These are phyloP conservation scores for Ustilaginoidea virens DNA, from an alignment of 2,329 filamentous ascomycete species.

Conservation along the genomic window DNA sequence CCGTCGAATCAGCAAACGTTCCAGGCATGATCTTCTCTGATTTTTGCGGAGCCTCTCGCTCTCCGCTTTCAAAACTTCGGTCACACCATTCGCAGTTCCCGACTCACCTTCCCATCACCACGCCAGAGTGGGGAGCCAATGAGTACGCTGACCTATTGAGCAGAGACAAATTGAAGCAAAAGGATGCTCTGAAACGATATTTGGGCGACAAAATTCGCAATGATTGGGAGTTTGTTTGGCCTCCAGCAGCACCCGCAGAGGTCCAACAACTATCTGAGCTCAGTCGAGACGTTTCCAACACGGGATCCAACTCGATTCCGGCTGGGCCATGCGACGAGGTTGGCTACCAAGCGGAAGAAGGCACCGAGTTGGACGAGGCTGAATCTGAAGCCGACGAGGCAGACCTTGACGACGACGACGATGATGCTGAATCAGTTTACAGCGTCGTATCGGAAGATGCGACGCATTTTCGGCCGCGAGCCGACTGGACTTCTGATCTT, in stretches of 20 bases:
- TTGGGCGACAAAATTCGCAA: slow-evolving; percentile 37
- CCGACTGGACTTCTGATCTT: slow-evolving; percentile 42
- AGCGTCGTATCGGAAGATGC: slow-evolving; percentile 41
- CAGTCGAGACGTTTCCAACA: too few relatives aligned
- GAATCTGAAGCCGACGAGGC: slow-evolving; percentile 7
- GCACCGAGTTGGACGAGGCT: slow-evolving; percentile 21
- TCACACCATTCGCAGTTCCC: slow-evolving; percentile 18
- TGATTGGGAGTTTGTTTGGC: slow-evolving; percentile 48
- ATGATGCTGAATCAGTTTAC: slow-evolving; percentile 36
- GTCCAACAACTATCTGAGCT: too few relatives aligned
- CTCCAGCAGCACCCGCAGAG: too few relatives aligned
- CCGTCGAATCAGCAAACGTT: not conserved
- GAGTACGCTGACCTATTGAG: slow-evolving; percentile 46
- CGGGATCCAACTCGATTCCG: too few relatives aligned
- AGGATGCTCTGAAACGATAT: slow-evolving; percentile 43
- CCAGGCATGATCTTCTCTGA: slow-evolving; percentile 40
- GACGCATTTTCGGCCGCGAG: slow-evolving; percentile 30
- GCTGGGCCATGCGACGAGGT: slow-evolving; percentile 20
- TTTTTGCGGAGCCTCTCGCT: slow-evolving; percentile 40
- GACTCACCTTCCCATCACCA: slow-evolving; percentile 12
- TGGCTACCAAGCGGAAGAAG: slow-evolving; percentile 22
- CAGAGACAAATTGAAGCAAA: slow-evolving; percentile 46
- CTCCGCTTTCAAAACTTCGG: slow-evolving; percentile 36
- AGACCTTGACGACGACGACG: slow-evolving; percentile 24
- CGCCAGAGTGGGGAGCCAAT: slow-evolving; percentile 24